A percentile compares a stretch with the other conserved stretches of the same genome.
phyloP scores from a whole-genome alignment of 495 filamentous ascomycete species.

The Aspergillus heteromorphus region DNA sequence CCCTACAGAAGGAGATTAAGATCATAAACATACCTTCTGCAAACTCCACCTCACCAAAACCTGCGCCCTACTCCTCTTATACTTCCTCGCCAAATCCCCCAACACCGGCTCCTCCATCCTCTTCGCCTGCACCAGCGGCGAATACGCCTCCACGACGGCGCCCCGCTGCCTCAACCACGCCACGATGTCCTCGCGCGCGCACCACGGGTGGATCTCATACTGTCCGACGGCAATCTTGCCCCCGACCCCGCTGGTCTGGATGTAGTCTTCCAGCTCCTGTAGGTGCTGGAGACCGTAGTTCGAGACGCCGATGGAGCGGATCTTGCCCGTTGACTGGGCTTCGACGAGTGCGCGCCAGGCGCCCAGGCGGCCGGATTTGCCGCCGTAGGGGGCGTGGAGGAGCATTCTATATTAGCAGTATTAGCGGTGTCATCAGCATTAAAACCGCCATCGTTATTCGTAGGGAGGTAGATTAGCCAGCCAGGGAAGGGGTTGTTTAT shows the following conservation, averaged over 20 bases:
- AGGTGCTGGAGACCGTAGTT: constrained; percentile 54
- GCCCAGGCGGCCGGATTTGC: constrained; percentile 43
- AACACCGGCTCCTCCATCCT: constrained; percentile 61
- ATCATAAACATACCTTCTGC: constrained; percentile 62
- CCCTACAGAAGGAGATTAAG: no score
- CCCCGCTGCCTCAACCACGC: constrained; percentile 66
- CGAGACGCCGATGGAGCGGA: constrained; percentile 51
- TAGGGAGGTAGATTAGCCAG: no score
- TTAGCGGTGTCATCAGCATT: no score
- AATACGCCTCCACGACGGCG: constrained; percentile 75
- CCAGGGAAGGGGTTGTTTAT: no score
- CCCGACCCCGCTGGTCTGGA: constrained; percentile 59
- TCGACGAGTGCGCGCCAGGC: constrained; percentile 52
- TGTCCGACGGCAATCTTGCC: constrained; percentile 78
- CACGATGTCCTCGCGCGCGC: constrained; percentile 67
- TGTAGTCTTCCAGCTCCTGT: constrained; percentile 65
- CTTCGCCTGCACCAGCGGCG: constrained; percentile 64
- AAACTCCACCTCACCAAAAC: constrained; percentile 82
- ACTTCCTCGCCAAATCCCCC: constrained; percentile 56
- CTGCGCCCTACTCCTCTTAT: constrained; percentile 71
- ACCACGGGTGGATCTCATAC: constrained; percentile 89
- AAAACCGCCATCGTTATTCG: no score
- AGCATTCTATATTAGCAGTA: constrained; percentile 33
- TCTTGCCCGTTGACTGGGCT: constrained; percentile 47
- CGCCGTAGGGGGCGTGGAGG: constrained; percentile 53